Percentiles rank a stretch among this genome's conserved stretches.
These are phyloP conservation scores for Monosporozyma yasuniensis DNA, from an alignment of 805 yeast species.

Conservation along the genomic window DNA sequence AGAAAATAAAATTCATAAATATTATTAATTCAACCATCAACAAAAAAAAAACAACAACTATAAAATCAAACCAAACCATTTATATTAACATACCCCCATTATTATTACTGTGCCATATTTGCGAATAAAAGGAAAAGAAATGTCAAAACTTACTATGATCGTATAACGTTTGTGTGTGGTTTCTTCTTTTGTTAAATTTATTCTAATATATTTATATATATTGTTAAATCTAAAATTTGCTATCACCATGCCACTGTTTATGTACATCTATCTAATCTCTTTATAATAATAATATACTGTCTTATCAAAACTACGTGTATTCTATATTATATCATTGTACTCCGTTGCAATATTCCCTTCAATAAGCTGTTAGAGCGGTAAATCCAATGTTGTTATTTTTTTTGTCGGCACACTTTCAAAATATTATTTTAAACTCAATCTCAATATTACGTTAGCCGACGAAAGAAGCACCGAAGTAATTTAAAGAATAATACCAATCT, in stretches of 20 bases:
- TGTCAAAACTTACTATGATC: too few relatives aligned
- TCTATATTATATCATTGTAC: background rate
- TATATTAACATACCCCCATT: background rate
- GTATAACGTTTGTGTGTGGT: too few relatives aligned
- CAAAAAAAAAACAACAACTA: background rate
- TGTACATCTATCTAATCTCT: background rate
- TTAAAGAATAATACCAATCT: too few relatives aligned
- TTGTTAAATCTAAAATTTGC: too few relatives aligned
- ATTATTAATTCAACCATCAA: background rate
- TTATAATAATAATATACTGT: background rate
- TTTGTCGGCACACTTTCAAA: too few relatives aligned
- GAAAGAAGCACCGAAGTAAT: background rate
- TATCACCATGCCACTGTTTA: background rate
- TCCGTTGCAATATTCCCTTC: too few relatives aligned
- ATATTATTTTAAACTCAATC: too few relatives aligned
- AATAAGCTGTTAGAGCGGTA: too few relatives aligned
- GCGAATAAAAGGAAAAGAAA: too few relatives aligned
- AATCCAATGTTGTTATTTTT: too few relatives aligned
- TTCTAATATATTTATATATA: too few relatives aligned
- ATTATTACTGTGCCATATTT: background rate
- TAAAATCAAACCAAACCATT: background rate
- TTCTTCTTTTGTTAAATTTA: too few relatives aligned
- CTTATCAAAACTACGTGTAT: background rate
- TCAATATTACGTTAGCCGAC: background rate
- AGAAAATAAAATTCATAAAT: background rate